phyloP scores from a whole-genome alignment of 108 stramenopile genomes.

The Cyclostephanos tholiformis region DNA sequence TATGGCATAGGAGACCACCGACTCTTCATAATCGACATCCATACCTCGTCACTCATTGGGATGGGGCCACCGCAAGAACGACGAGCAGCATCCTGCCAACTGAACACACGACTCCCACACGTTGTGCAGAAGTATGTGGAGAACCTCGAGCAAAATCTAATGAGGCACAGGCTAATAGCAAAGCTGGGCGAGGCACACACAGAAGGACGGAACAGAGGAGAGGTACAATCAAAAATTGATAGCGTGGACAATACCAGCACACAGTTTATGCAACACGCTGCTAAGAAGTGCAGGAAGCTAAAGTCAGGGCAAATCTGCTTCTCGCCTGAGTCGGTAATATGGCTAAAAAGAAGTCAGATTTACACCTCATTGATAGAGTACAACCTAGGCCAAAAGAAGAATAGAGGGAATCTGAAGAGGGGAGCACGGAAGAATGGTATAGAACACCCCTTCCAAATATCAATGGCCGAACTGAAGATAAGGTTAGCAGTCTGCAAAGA shows the following conservation, averaged over 20 bases:
- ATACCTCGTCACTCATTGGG: neutral
- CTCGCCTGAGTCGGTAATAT: neutral
- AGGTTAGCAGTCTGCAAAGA: conserved; percentile 12
- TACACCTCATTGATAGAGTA: neutral
- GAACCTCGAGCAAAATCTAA: neutral
- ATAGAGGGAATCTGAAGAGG: conserved; percentile 20
- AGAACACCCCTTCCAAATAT: conserved; percentile 3
- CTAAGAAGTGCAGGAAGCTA: conserved; percentile 15
- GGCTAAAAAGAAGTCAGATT: neutral
- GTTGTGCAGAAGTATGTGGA: neutral
- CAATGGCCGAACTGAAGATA: neutral
- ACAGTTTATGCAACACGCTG: conserved; percentile 19
- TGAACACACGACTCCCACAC: neutral
- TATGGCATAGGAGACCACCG: conserved; percentile 19
- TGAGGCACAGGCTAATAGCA: neutral
- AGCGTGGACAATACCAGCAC: neutral
- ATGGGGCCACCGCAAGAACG: neutral
- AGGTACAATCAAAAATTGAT: neutral
- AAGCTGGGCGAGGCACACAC: neutral
- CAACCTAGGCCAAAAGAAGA: neutral
- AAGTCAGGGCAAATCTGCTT: conserved; percentile 15
- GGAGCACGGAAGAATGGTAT: conserved; percentile 13
- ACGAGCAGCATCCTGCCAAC: neutral
- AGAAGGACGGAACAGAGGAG: neutral
- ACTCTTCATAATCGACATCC: conserved; percentile 10